Conservation (phyloP, 208 protist genomes). For the Naegleria fowleri region DNA sequence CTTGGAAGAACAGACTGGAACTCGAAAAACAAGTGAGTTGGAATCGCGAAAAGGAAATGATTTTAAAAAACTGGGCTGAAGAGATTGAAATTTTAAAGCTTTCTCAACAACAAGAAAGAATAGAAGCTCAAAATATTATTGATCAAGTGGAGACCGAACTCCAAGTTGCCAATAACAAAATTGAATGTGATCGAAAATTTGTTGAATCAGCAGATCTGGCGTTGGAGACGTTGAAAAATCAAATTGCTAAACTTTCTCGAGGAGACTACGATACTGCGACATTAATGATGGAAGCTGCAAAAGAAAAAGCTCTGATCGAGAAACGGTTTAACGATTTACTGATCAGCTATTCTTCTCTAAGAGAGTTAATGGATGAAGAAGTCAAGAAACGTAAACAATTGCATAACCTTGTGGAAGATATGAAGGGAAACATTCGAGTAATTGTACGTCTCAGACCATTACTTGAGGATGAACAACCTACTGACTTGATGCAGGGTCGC, state of each 20-base stretch:
- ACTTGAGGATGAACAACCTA: constrained; percentile 19
- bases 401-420: constrained; percentile 37
- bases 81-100: neutral
- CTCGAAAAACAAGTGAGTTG: neutral
- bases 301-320: constrained; percentile 24
- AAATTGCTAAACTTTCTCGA: neutral
- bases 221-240: constrained; percentile 15
- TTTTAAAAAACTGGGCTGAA: constrained; percentile 15
- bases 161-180: neutral
- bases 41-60: neutral
- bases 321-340: neutral
- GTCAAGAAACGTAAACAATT: constrained; percentile 20
- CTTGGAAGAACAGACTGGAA: neutral
- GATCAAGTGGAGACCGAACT: neutral
- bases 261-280: neutral
- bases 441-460: constrained; percentile 29
- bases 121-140: neutral
- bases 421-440: constrained; percentile 36
- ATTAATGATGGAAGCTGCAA: constrained; percentile 5
- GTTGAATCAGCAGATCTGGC: constrained; percentile 27
- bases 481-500: neutral
- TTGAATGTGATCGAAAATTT: constrained; percentile 27
- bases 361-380: constrained; percentile 23
- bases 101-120: neutral
- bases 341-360: neutral